Evolutionary conservation across 2,329 filamentous ascomycete genomes (phyloP), one percentile per base, ranked within the genome.

Genomic region (Fusarium cyanostomum): DNA sequence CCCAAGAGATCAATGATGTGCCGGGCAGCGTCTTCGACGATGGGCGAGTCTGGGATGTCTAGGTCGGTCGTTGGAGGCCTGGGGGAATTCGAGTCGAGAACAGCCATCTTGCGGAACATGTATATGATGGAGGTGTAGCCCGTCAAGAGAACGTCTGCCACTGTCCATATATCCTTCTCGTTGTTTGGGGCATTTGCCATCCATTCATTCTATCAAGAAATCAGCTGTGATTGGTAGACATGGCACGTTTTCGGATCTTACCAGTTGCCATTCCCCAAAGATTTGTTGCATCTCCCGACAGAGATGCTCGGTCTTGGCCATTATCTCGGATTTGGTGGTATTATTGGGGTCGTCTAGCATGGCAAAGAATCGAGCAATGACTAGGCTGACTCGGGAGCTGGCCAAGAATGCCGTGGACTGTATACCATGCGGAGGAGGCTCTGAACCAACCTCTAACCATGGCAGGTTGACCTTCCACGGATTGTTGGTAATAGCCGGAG

Each of bases 391-490:
- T 0, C 73, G 61, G 0, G 73, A 75, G 11, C 66, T 62, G 24
- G 71, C 67, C 1, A 75, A 31, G 15, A 75, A 75, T 5, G 67
- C 55, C 1, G 64, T 64, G 0, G 71, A 64, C 8, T 68, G 57
- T 30, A 74, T 67, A 2, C 66, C 69, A 7, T 72, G 57, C 0
- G 67, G 66, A 2, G 35, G 38, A 39, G 50, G 56, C 1, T 56
- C 58, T 0, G 71, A 70, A 26, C 63, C 54, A 4, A 56, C 51
- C 10, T 74, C 66, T 1, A 75, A 52, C 73, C 72, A 75, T 1
- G 73, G 73, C 7, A 75, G 33, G 31, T 75, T 75, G 43, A 75
- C 73, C 26, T 68, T 70, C 73, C 73, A 75, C 0, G 63, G 55
- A 27, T 70, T 68, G 34, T 67, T 62, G 0, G 71, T 69, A 4